Conservation (phyloP, 2,329 filamentous ascomycete genomes). For the Pseudodiploospora longispora region DNA sequence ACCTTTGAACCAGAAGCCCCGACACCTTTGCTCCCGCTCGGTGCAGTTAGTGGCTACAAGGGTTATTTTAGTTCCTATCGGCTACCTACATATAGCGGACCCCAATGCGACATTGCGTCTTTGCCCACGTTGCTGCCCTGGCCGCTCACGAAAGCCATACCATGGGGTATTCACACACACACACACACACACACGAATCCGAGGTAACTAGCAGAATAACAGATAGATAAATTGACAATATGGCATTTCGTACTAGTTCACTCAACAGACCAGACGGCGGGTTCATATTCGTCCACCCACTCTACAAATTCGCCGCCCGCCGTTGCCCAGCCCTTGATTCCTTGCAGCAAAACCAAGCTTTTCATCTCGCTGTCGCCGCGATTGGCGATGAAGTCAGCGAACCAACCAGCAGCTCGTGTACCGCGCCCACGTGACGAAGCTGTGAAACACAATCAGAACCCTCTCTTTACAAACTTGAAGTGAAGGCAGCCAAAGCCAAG, state of each 20-base stretch:
- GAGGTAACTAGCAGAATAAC: background rate
- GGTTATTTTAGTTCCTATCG: no score
- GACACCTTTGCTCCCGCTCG: no score
- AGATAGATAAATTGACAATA: no score
- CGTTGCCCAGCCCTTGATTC: conserved; percentile 46
- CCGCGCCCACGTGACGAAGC: conserved; percentile 48
- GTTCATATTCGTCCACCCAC: conserved; percentile 40
- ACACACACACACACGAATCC: no score
- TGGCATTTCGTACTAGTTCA: no score
- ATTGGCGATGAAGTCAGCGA: conserved; percentile 41
- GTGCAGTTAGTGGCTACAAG: no score
- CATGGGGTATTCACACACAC: no score
- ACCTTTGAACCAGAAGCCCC: no score
- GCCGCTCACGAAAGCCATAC: no score
- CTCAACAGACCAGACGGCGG: conserved; percentile 19
- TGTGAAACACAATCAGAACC: conserved; percentile 15
- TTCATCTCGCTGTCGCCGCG: conserved; percentile 31
- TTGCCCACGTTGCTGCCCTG: no score
- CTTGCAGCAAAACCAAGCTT: conserved; percentile 41
- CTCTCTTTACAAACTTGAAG: background rate
- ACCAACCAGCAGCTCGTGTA: conserved; percentile 46
- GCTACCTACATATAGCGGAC: no score
- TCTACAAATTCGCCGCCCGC: conserved; percentile 38
- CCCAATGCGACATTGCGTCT: no score
- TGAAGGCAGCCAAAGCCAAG: background rate